phyloP scores from a whole-genome alignment of 140 eudicot species.

The Erigeron philadelphicus region DNA sequence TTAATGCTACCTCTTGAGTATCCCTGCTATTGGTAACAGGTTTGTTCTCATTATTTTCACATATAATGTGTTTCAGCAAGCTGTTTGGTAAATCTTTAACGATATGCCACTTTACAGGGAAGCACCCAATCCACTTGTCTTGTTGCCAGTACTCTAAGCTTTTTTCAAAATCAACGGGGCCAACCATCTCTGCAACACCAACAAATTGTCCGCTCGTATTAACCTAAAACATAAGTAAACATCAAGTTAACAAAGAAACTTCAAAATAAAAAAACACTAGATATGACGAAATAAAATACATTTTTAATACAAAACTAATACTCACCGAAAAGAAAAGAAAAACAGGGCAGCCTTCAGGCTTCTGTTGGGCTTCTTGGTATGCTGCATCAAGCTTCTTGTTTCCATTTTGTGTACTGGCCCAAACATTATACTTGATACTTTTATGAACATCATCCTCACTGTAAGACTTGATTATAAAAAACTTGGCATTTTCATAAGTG shows the following conservation, averaged over 20 bases:
- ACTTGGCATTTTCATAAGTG: slow-evolving; percentile 55
- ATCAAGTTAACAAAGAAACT: neutral
- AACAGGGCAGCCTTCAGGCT: slow-evolving; percentile 55
- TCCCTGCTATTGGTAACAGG: slow-evolving; percentile 94
- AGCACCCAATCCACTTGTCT: slow-evolving; percentile 92
- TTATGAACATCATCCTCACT: slow-evolving; percentile 98
- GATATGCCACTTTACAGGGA: slow-evolving; percentile 95
- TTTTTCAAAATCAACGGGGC: slow-evolving; percentile 73
- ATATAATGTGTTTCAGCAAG: slow-evolving; percentile 66
- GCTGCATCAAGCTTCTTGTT: slow-evolving; percentile 90
- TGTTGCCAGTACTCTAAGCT: slow-evolving; percentile 93
- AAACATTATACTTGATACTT: slow-evolving; percentile 77
- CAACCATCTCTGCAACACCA: slow-evolving; percentile 85
- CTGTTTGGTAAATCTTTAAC: slow-evolving; percentile 86
- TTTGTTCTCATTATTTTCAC: slow-evolving; percentile 80
- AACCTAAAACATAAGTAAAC: slow-evolving; percentile 36
- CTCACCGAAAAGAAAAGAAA: slow-evolving; percentile 83
- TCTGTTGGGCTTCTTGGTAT: slow-evolving; percentile 61
- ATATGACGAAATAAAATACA: neutral
- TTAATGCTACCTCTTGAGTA: slow-evolving; percentile 71
- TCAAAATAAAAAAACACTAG: neutral
- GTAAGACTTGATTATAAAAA: slow-evolving; percentile 72
- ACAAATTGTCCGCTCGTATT: slow-evolving; percentile 93
- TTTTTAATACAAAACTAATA: neutral
- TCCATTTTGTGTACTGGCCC: slow-evolving; percentile 91